Base-by-base conservation (phyloP, 495 filamentous ascomycete species). In the Penicillium cataractarum region DNA sequence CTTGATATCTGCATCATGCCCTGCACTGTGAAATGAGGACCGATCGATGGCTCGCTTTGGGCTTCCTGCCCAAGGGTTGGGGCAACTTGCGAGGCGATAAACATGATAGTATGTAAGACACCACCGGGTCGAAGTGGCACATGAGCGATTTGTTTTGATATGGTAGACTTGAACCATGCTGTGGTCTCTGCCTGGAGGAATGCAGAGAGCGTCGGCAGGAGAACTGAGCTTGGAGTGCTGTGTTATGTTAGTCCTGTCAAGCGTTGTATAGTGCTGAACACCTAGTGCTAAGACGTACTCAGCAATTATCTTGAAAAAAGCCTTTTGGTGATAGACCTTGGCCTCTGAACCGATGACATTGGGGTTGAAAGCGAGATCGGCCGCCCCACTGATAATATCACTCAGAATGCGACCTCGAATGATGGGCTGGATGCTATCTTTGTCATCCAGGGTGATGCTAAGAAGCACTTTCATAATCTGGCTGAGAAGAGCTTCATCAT, bases 1-100 rank as follows among this genome's bases (percentile, higher is more conserved):
- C 78, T 82, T 0, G 86, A 85, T 6, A 86, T 87, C 62, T 90
- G 82, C 68, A 85, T 86, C 12, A 94, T 80, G 1, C 89, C 88
- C 69, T 93, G 89, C 27, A 89, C 83, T 2, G 90, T 89, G 31
- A 94, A 86, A 61, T 83, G 84, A 3, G 89, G 84, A 0, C 89
- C 89, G 56, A 65, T 73, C 2, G 76, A 75, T 24, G 64, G 63
- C 39, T 76, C 70, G 19, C 39, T 61, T 46, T 77, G 74, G 10
- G 73, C 68, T 59, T 78, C 75, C 35, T 74, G 68, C 15, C 77
- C 77, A 9, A 80, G 66, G 2, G 75, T 71, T 19, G 62, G 87
- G 70, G 73, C 85, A 77, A 68, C 86, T 79, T 67, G 86, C 67
- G 75, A 89, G 70, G 77, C 82, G 22, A 92, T 80, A 65, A 92